Base-by-base conservation (phyloP, 257 asterid species). In the Nyctanthes arbortristis region DNA sequence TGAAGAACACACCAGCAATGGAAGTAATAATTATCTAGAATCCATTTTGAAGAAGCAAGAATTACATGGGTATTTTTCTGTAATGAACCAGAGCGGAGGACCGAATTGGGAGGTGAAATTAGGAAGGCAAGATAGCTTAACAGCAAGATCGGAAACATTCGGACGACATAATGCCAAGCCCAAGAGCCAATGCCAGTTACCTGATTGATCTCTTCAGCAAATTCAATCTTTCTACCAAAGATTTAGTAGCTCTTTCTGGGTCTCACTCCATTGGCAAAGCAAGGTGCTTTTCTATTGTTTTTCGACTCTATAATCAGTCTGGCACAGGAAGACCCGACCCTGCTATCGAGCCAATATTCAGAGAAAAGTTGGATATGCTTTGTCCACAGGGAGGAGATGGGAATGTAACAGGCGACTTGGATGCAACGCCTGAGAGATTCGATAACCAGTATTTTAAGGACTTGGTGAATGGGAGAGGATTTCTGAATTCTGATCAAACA, bases 261-360 rank as follows among this genome's bases (percentile, higher is more conserved):
- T 88, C 99, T 40, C 99, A 91, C 69, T 91, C 99, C 79, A 85
- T 89, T 43, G 97, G 97, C 66, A 76, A 94, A 72, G 97, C 76
- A 1, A 74, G 97, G 61, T 94, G 97, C 65, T 94, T 91, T 76
- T 94, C 99, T 1, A 74, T 94, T 2, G 84, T 86, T 70, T 87
- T 86, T 82, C 73, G 99, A 68, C 97, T 91, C 52, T 94, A 94
- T 81, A 94, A 94, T 68, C 99, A 94, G 57, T 89, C 97, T 0
- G 99, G 97, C 10, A 65, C 95, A 0, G 97, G 99, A 28, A 73
- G 18, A 9, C 90, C 97, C 0, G 99, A 93, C 87, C 99, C 99
- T 0, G 29, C 92, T 35, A 81, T 94, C 10, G 87, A 84, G 1
- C 89, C 90, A 5, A 33, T 8, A 0, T 94, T 40, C 63, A 77